A percentile compares a stretch with the other conserved stretches of the same genome.
phyloP scores from a whole-genome alignment of 306 rosid genomes.

The Rubus idaeus region DNA sequence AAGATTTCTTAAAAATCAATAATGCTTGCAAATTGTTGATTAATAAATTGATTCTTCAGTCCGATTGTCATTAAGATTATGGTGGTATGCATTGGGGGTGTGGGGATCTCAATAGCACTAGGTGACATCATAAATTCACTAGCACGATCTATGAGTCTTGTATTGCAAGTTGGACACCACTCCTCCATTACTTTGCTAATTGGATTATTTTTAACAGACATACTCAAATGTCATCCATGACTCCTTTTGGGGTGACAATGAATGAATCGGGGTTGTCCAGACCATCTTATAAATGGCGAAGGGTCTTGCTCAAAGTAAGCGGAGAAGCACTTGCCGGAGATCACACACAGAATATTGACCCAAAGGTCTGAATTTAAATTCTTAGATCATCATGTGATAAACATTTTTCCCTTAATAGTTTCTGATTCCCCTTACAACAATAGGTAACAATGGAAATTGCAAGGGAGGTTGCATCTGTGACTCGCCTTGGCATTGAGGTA shows the following conservation, averaged over 20 bases:
- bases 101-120: neutral
- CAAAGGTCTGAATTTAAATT: constrained; percentile 56
- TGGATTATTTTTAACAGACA: constrained; percentile 34
- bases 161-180: neutral
- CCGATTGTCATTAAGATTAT: neutral
- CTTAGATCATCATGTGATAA: neutral
- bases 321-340: constrained; percentile 99
- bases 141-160: neutral
- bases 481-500: constrained; percentile 98
- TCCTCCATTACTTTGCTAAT: neutral
- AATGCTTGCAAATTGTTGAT: neutral
- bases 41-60: neutral
- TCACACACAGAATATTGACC: constrained; percentile 78
- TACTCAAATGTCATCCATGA: constrained; percentile 50
- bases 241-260: constrained; percentile 54
- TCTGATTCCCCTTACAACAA: constrained; percentile 20
- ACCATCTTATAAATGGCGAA: constrained; percentile 66
- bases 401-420: constrained; percentile 3
- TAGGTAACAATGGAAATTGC: constrained; percentile 93
- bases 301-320: constrained; percentile 96
- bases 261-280: constrained; percentile 46
- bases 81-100: neutral
- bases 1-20: neutral
- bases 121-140: neutral
- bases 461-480: constrained; percentile 91